A percentile compares a stretch with the other conserved stretches of the same genome.
These are phyloP conservation scores for Arbutus unedo DNA, from an alignment of 148 eudicot species.

Conservation along the genomic window DNA sequence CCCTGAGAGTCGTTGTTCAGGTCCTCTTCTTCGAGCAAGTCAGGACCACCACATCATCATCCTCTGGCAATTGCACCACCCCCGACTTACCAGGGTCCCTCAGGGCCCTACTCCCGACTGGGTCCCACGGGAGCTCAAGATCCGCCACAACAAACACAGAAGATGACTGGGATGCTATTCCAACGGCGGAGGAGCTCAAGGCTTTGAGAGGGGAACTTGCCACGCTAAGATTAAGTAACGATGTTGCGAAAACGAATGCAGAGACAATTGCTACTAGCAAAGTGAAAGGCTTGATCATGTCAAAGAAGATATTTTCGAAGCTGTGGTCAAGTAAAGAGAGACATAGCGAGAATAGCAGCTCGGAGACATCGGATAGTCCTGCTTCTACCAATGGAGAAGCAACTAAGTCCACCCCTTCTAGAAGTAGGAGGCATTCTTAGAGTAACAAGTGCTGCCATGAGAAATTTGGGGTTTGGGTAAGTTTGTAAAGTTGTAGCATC, in stretches of 20 bases:
- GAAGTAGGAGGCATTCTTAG: slow-evolving; percentile 49
- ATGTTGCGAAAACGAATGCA: slow-evolving; percentile 27
- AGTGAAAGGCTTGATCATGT: slow-evolving; percentile 53
- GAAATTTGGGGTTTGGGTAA: not conserved
- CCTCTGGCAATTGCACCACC: slow-evolving; percentile 34
- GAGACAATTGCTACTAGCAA: slow-evolving; percentile 43
- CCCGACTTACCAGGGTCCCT: slow-evolving; percentile 45
- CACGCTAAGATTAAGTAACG: slow-evolving; percentile 38
- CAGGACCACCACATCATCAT: slow-evolving; percentile 40
- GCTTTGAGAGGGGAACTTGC: slow-evolving; percentile 69
- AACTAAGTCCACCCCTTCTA: slow-evolving; percentile 62
- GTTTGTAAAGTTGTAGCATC: slow-evolving; percentile 10
- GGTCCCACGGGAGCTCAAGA: slow-evolving; percentile 80
- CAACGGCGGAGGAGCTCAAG: slow-evolving; percentile 70
- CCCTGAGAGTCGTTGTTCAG: slow-evolving; percentile 73
- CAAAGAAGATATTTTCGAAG: slow-evolving; percentile 66
- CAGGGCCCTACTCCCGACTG: slow-evolving; percentile 42
- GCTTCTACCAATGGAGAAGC: slow-evolving; percentile 70
- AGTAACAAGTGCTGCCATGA: not conserved
- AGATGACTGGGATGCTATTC: slow-evolving; percentile 82
- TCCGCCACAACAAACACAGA: slow-evolving; percentile 75
- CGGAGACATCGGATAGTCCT: slow-evolving; percentile 84
- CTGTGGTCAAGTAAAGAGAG: slow-evolving; percentile 72
- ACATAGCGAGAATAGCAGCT: slow-evolving; percentile 73
- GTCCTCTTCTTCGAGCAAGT: slow-evolving; percentile 90